Percentiles rank a stretch among this genome's conserved stretches.
phyloP scores from a whole-genome alignment of 2,329 filamentous ascomycete genomes.

The Beauveria rudraprayagi region DNA sequence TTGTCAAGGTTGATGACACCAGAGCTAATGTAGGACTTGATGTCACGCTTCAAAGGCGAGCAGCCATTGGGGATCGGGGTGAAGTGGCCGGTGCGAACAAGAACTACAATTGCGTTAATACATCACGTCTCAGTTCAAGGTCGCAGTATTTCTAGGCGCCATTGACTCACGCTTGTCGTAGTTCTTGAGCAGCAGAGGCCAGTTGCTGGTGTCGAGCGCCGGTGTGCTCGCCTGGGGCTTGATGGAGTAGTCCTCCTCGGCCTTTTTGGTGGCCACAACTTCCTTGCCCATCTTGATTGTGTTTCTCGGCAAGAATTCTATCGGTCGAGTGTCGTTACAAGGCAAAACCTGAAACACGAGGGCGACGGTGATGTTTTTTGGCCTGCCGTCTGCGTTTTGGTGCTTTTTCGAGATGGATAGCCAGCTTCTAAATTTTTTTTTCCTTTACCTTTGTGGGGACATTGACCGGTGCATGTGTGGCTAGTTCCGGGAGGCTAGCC shows the following conservation, averaged over 20 bases:
- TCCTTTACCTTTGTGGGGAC: constrained; percentile 24
- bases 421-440: constrained; percentile 27
- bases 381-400: constrained; percentile 16
- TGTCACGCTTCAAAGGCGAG: constrained; percentile 82
- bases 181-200: constrained; percentile 93
- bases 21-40: constrained; percentile 94
- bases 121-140: not conserved
- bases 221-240: constrained; percentile 82
- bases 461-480: constrained; percentile 18
- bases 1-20: constrained; percentile 87
- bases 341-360: constrained; percentile 16
- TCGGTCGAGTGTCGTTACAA: not conserved
- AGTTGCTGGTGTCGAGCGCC: constrained; percentile 74
- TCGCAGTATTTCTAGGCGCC: constrained; percentile 8
- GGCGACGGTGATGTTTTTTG: constrained; percentile 1
- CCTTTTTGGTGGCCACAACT: constrained; percentile 26
- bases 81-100: constrained; percentile 91
- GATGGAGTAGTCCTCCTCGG: constrained; percentile 73
- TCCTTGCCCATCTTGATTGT: constrained; percentile 37
- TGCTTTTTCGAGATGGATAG: constrained; percentile 13
- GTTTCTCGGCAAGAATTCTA: not conserved
- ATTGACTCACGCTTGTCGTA: constrained; percentile 73
- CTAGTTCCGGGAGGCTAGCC: constrained; percentile 14
- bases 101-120: constrained; percentile 47
- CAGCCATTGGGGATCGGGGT: constrained; percentile 93